Evolutionary conservation across 1,284 basidiomycete species (phyloP), one percentile per base, ranked within the genome.

Genomic region (Cryptococcus sp.): DNA sequence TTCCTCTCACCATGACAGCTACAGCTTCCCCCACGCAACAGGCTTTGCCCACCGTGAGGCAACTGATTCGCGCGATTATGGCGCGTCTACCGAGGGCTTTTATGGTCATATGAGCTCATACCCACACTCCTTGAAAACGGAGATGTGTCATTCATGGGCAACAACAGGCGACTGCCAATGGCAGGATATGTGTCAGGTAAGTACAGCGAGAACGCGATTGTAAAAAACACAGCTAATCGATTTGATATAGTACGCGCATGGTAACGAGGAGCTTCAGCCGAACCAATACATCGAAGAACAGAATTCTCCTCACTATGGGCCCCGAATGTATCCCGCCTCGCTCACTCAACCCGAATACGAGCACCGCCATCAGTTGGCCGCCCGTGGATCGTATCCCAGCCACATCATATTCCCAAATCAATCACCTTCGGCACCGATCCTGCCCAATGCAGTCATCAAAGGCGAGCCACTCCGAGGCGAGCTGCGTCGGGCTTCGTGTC

Each of bases 221-320:
- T 35, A 10, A 3, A 19, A 15, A 38, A 16, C 30, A 2, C 38
- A 15, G 17, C 35, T 22, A 17, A 48, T 15, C 35, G 22, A n/a
- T 47, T 6, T 38, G 22, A 38, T 23, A 66, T 35, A 68, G 64
- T 68, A 58, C 51, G 66, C 66, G 15, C 66, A 68, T 50, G 66
- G 66, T 16, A 19, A 47, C 11, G 47, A 64, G 16, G 66, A 68
- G 16, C 62, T 68, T 39, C 56, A 58, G 10, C 16, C 47, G 5
- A 45, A 56, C 25, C 60, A 48, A 10, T 45, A 50, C 25, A 13
- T 47, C 19, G 49, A 30, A 20, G 27, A 20, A 22, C 41, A 20
- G 4, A 16, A 2, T n/a, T 22, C 11, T 25, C 8, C 46, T 35
- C 19, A 50, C 38, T 16, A 25, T 8, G 52, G 35, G 17, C n/a